Base-by-base conservation (phyloP, 1,284 basidiomycete genomes). In the Cronartium ribicola region DNA sequence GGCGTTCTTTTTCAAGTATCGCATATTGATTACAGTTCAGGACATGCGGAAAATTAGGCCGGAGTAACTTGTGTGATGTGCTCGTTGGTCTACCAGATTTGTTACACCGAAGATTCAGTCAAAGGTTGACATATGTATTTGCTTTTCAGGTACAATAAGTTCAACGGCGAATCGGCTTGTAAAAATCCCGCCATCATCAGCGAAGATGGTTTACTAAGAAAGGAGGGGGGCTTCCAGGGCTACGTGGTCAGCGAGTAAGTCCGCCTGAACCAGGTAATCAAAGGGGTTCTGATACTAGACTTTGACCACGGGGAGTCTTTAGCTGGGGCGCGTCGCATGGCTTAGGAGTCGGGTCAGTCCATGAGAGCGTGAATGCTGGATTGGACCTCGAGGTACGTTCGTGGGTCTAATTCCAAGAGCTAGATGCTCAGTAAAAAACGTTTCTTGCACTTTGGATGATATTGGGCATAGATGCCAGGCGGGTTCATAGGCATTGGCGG, bases 151-250 rank as follows among this genome's bases (percentile, higher is more conserved):
- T 80, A 80, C 76, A 80, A 80, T 65, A 76, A 77, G 3, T 63
- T 80, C 69, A 80, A 81, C 76, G 66, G 74, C 10, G 67, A 75
- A 0, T 77, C 75, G 29, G 72, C 78, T 10, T 79, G 79, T 44
- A 77, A 79, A 72, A 80, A 80, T 70, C 75, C 76, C n/a, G 76
- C 78, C 59, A 40, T 78, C 46, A 76, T 80, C 66, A 48, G 65
- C 22, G 46, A 29, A 3, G 79, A 80, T 76, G 76, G 77, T 64
- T 75, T 78, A 44, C 77, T 81, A 65, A 80, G 80, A 76, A 78
- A 76, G 20, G 79, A 80, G 76, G 75, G 80, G 22, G 60, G 76
- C 17, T 80, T 80, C 76, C 76, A 78, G 7, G 80, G 80, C 13
- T 79, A 77, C 69, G 78, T 80, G 51, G 77, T 80, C 43, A 77